Percentiles rank a stretch among this genome's conserved stretches.
phyloP scores from a whole-genome alignment of 2,329 filamentous ascomycete species.

The Apiospora hydei region DNA sequence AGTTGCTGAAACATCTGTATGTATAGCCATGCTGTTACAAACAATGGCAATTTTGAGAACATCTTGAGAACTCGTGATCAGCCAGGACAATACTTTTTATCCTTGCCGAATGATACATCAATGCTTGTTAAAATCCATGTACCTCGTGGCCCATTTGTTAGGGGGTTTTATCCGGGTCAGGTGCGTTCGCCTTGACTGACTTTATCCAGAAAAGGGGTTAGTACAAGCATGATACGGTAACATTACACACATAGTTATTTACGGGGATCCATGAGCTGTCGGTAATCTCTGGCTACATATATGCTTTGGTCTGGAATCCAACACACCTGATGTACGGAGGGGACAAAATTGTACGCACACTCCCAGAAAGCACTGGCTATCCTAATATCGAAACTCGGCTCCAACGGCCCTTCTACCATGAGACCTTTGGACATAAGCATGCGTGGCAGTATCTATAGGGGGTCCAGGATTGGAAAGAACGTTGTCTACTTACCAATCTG shows the following conservation, averaged over 20 bases:
- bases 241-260: neutral
- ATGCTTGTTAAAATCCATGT: neutral
- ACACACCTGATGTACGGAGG: neutral
- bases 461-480: neutral
- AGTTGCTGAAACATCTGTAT: no score
- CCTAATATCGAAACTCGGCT: neutral
- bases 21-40: no score
- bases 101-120: neutral
- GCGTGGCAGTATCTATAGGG: neutral
- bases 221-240: neutral
- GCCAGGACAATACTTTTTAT: neutral
- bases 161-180: neutral
- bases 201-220: conserved; percentile 7
- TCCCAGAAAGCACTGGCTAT: neutral
- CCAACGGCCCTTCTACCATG: neutral
- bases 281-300: no score
- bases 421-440: neutral
- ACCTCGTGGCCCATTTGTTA: neutral
- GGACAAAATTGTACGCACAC: neutral
- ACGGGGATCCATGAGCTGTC: neutral
- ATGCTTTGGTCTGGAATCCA: neutral
- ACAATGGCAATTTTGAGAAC: neutral
- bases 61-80: neutral
- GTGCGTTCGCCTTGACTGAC: neutral
- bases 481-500: neutral